Conservation (phyloP, 306 rosid genomes). For the Spatholobus suberectus region DNA sequence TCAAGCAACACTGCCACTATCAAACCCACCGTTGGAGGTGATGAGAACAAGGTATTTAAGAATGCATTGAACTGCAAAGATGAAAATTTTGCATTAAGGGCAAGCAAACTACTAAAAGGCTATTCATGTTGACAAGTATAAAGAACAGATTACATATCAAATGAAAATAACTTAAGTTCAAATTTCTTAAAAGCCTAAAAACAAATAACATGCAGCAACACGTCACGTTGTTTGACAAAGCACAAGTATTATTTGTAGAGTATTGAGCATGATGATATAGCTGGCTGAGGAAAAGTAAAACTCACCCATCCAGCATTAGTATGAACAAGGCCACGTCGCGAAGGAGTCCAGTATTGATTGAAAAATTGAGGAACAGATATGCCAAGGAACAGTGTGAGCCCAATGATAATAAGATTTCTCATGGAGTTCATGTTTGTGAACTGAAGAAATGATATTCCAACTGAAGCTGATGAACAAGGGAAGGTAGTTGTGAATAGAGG, state of each 20-base stretch:
- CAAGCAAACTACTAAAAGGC: neutral
- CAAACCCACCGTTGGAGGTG: constrained; percentile 82
- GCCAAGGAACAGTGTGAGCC: constrained; percentile 90
- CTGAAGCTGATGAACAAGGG: constrained; percentile 71
- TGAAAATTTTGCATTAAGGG: neutral
- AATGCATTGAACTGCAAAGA: constrained; percentile 90
- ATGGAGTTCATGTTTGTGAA: constrained; percentile 95
- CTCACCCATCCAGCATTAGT: constrained; percentile 93
- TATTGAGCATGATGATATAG: neutral
- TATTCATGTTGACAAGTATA: neutral
- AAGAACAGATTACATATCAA: neutral
- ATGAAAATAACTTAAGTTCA: neutral
- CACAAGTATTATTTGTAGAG: neutral
- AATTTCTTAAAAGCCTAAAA: neutral
- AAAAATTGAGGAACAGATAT: constrained; percentile 89
- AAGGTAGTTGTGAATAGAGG: constrained; percentile 22
- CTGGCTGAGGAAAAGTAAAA: neutral
- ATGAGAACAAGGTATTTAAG: constrained; percentile 84
- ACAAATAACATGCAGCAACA: neutral
- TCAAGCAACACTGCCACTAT: constrained; percentile 91
- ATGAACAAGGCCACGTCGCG: constrained; percentile 78
- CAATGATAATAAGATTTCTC: constrained; percentile 94
- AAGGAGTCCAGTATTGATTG: constrained; percentile 63
- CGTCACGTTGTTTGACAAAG: neutral
- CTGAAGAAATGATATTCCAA: constrained; percentile 93